Evolutionary conservation across 2,329 filamentous ascomycete species (phyloP).

Genomic region (Dactylellina cionopaga): DNA sequence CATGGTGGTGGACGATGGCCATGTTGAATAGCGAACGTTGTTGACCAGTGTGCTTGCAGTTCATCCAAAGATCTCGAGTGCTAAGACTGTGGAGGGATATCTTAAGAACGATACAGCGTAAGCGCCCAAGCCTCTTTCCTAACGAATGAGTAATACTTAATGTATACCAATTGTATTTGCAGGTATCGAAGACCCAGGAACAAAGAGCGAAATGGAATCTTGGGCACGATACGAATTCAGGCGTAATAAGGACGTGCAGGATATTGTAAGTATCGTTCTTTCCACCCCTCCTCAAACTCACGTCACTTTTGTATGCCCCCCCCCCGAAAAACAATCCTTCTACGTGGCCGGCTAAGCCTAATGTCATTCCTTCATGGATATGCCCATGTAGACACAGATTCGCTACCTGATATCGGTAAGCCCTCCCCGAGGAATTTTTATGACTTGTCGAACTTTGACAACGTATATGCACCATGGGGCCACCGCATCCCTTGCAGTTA

Average conservation of each 20-base stretch:
- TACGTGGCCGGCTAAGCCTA: constrained; percentile 25
- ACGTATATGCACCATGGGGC: constrained; percentile 28
- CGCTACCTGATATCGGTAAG: constrained; percentile 53
- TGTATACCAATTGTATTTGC: background rate
- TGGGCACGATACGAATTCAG: constrained; percentile 51
- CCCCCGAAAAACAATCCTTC: background rate
- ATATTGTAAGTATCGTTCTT: constrained; percentile 37
- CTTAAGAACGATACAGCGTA: constrained; percentile 28
- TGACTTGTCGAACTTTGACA: constrained; percentile 38
- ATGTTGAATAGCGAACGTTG: background rate
- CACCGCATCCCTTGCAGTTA: constrained; percentile 40
- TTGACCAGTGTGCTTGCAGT: constrained; percentile 37
- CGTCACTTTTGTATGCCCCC: background rate
- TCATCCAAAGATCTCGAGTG: constrained; percentile 45
- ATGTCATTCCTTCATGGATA: constrained; percentile 19
- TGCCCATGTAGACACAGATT: constrained; percentile 45
- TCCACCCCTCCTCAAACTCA: background rate
- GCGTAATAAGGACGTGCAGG: constrained; percentile 41
- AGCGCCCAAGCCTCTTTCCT: background rate
- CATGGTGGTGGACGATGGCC: background rate
- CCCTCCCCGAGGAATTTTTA: background rate
- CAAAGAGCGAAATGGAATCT: constrained; percentile 43
- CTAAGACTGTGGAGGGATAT: constrained; percentile 47
- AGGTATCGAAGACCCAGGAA: constrained; percentile 39
- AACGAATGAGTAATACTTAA: background rate